These are phyloP conservation scores for Globisporangium recalcitrans DNA, from an alignment of 352 stramenopile species.

Conservation along the genomic window DNA sequence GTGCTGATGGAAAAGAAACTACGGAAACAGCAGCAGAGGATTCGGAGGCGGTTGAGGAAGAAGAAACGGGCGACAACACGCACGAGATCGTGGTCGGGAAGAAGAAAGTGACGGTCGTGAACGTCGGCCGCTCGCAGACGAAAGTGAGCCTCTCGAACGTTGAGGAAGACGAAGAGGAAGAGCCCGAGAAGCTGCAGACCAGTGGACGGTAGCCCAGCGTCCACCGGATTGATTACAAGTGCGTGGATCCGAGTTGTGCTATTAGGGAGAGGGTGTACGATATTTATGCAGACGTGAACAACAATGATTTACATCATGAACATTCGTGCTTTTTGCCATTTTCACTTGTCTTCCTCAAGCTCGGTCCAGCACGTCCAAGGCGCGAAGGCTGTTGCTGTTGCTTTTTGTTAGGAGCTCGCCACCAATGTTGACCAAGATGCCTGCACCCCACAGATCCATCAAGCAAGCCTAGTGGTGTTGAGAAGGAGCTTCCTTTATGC, in stretches of 20 bases:
- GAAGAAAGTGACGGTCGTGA: constrained; percentile 42
- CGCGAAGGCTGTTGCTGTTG: too few species aligned
- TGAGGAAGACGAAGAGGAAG: neutral
- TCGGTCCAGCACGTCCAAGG: neutral
- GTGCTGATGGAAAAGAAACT: constrained; percentile 5
- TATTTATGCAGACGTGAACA: constrained; percentile 1
- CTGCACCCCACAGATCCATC: neutral
- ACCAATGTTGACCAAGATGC: neutral
- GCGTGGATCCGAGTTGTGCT: neutral
- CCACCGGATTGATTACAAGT: neutral
- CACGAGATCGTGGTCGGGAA: constrained; percentile 27
- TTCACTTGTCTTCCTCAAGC: neutral
- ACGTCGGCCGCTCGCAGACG: constrained; percentile 33
- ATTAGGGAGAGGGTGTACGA: neutral
- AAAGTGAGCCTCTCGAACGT: constrained; percentile 24
- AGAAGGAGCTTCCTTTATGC: constrained; percentile 11
- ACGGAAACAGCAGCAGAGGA: neutral
- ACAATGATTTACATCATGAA: neutral
- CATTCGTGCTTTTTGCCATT: neutral
- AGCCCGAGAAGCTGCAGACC: neutral
- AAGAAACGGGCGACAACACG: constrained; percentile 17
- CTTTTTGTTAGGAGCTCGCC: neutral
- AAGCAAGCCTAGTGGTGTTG: constrained; percentile 6
- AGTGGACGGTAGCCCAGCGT: constrained; percentile 7
- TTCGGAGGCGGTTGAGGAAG: too few species aligned